Evolutionary conservation across 2,329 filamentous ascomycete genomes (phyloP), one percentile per base, ranked within the genome.

Genomic region (Colletotrichum godetiae): DNA sequence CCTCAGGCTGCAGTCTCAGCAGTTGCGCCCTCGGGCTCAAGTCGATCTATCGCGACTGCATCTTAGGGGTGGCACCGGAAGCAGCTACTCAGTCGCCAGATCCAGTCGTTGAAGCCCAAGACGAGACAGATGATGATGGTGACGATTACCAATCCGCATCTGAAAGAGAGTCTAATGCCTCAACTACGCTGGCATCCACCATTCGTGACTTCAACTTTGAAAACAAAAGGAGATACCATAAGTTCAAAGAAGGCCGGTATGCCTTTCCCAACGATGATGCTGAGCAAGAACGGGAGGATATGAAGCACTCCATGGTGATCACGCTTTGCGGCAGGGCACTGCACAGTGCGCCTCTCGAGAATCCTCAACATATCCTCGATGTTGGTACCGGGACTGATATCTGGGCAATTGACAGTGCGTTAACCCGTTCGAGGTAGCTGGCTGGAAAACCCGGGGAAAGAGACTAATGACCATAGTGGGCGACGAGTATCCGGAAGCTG

Each of bases 361-460:
- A 35, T 13, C 67, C 72, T 1, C 61, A 63, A 3, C 60, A 35
- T 3, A 46, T 71, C 6, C n/a, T 72, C 0, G 68, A 74, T 2
- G 10, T 74, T 1, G 62, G 72, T 5, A 74, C 67, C 10, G 87
- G 86, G 1, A 86, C 84, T 33, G 86, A 86, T 29, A 84, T 89
- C 55, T 91, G 90, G 89, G 88, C 89, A 1, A 85, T 89, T 63
- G 85, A 87, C 75, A 80, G 86, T 87, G 76, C 31, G 82, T 80
- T 24, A 1, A 15, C 6, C 19, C 35, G 15, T 2, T 6, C 5
- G 1, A 13, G 4, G 52, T 5, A 10, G 1, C 1, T 2, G 2
- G 11, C 19, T 3, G 3, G 6, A 7, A 7, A 46, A 8, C 15
- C 0, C 19, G 3, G 19, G 3, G 13, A 15, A n/a, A 46, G 5